Conservation (phyloP, 2,329 filamentous ascomycete genomes). For the Fusarium goolgardi region DNA sequence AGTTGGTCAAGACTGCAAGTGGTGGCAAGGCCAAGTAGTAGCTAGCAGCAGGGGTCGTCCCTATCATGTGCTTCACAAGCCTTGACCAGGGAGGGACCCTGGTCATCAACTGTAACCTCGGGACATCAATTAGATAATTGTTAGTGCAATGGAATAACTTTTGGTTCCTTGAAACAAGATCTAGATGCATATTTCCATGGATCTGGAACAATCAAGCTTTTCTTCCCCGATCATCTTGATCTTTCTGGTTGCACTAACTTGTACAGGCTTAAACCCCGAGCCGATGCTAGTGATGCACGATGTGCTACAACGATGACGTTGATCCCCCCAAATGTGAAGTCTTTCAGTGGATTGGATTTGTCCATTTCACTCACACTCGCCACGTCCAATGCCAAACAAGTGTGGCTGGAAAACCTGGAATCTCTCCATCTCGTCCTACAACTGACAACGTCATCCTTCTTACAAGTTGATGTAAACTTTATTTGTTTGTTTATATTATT, state of each 20-base stretch:
- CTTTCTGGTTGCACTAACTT: conserved; percentile 8
- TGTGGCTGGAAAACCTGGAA: conserved; percentile 47
- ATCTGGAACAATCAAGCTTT: conserved; percentile 33
- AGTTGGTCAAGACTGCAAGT: conserved; percentile 25
- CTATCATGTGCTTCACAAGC: no score
- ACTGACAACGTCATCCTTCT: conserved; percentile 39
- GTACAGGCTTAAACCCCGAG: conserved; percentile 4
- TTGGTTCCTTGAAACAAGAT: background rate
- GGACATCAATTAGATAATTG: background rate
- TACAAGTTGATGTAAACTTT: background rate
- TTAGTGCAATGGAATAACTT: background rate
- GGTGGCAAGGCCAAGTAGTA: conserved; percentile 17
- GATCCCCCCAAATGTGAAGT: background rate
- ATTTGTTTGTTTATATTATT: conserved; percentile 24
- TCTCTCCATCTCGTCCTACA: conserved; percentile 5
- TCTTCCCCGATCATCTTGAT: background rate
- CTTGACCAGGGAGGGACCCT: background rate
- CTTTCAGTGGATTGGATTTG: conserved; percentile 26
- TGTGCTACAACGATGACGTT: conserved; percentile 39
- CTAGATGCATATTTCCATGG: background rate
- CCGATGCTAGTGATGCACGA: conserved; percentile 32
- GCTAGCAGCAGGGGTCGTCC: background rate
- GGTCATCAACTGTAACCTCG: background rate
- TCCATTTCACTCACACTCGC: conserved; percentile 26
- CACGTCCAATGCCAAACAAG: conserved; percentile 27